A percentile compares a stretch with the other conserved stretches of the same genome.
Evolutionary conservation across 805 yeast genomes (phyloP).

Genomic region (Allodekkera sacchari): DNA sequence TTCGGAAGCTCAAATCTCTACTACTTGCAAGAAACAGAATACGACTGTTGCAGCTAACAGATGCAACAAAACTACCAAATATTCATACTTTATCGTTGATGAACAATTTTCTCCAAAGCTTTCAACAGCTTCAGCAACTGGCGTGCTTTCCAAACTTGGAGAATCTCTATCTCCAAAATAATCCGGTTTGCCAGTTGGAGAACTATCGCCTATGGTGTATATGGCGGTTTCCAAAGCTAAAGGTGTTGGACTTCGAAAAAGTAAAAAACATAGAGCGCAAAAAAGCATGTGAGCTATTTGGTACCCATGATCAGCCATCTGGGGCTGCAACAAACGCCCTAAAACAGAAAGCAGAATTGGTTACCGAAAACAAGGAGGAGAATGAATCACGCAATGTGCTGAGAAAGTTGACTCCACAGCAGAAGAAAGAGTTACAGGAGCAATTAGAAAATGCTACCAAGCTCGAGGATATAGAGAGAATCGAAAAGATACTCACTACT

Average conservation of each 20-base stretch:
- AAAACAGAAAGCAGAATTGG: conserved; percentile 15
- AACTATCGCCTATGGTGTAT: conserved; percentile 55
- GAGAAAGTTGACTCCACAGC: background rate
- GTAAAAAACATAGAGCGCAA: conserved; percentile 49
- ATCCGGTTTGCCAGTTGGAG: conserved; percentile 41
- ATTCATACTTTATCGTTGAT: conserved; percentile 45
- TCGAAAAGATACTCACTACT: conserved; percentile 46
- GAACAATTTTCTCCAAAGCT: conserved; percentile 39
- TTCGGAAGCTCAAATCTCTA: conserved; percentile 39
- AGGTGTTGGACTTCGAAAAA: conserved; percentile 59
- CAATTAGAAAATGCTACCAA: conserved; percentile 56
- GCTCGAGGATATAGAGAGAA: conserved; percentile 64
- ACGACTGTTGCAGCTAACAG: conserved; percentile 27
- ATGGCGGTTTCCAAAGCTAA: conserved; percentile 54
- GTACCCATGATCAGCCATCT: conserved; percentile 21
- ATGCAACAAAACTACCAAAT: conserved; percentile 31
- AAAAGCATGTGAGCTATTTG: conserved; percentile 37
- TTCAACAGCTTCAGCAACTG: conserved; percentile 35
- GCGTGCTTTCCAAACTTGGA: conserved; percentile 32
- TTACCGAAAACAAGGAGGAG: conserved; percentile 1
- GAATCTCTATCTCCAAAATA: conserved; percentile 46
- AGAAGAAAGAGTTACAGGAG: conserved; percentile 34
- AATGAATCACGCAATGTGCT: no score
- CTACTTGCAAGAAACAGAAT: conserved; percentile 61
- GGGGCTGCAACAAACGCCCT: no score